A percentile compares a stretch with the other conserved stretches of the same genome.
phyloP scores from a whole-genome alignment of 78 protist species.

The Acrasis kona region DNA sequence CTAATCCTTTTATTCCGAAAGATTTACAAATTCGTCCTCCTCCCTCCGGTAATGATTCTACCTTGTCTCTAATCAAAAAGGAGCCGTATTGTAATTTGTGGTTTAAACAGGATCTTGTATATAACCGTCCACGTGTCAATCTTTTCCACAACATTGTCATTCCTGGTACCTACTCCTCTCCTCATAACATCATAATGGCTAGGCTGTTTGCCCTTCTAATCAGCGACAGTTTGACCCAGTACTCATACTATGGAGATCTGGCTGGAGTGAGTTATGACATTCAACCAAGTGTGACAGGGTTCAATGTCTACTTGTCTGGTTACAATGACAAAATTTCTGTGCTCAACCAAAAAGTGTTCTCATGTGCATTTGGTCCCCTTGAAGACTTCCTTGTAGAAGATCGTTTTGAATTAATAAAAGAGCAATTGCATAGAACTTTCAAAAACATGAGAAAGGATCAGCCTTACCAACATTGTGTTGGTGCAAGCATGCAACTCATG shows the following conservation, averaged over 20 bases:
- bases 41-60: too few species aligned
- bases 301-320: background rate
- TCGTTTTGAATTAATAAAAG: background rate
- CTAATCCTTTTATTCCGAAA: too few species aligned
- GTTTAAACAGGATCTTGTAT: conserved; percentile 2
- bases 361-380: background rate
- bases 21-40: too few species aligned
- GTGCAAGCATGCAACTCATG: background rate
- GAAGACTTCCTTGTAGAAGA: background rate
- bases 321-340: conserved; percentile 1
- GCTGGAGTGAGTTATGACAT: background rate
- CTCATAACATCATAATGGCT: background rate
- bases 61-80: background rate
- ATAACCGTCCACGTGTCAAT: background rate
- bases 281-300: background rate
- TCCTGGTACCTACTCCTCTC: conserved; percentile 3
- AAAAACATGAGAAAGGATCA: background rate
- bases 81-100: background rate
- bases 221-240: background rate
- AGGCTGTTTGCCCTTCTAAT: background rate
- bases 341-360: background rate
- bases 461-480: background rate
- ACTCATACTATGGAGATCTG: background rate
- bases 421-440: background rate
- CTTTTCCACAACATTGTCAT: background rate